A percentile compares a stretch with the other conserved stretches of the same genome.
Conservation (phyloP, 306 rosid species). For the Quercus suber region DNA sequence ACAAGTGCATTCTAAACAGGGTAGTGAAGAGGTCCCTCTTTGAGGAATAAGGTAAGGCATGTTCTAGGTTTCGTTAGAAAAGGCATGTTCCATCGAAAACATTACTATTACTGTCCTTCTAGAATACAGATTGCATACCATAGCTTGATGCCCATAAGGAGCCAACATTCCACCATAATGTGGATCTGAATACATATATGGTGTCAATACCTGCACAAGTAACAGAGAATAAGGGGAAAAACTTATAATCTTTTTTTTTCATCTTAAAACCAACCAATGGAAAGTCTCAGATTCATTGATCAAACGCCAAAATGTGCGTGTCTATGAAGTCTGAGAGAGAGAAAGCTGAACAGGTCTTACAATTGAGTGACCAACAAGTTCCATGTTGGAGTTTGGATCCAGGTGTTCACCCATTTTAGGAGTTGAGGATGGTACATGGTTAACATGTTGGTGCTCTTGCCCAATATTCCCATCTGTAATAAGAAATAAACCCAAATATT, state of each 20-base stretch:
- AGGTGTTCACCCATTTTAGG: conserved; percentile 45
- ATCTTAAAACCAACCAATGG: not conserved
- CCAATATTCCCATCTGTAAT: conserved; percentile 44
- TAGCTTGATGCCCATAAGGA: conserved; percentile 52
- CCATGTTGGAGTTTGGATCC: conserved; percentile 50
- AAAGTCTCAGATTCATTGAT: conserved; percentile 14
- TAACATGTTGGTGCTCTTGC: conserved; percentile 35
- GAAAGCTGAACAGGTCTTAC: conserved; percentile 44
- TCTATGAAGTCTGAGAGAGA: conserved; percentile 2
- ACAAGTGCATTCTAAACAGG: not conserved
- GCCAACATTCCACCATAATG: conserved; percentile 52
- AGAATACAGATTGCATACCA: conserved; percentile 43
- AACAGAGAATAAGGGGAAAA: conserved; percentile 2
- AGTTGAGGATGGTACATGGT: conserved; percentile 31
- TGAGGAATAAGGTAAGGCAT: not conserved
- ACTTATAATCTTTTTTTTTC: conserved; percentile 19
- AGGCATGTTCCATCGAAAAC: not conserved
- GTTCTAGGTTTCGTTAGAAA: not conserved
- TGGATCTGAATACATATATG: conserved; percentile 63
- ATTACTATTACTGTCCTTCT: not conserved
- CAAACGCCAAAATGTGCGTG: not conserved
- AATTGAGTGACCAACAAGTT: conserved; percentile 66
- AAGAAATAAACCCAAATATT: not conserved
- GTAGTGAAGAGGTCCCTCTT: not conserved
- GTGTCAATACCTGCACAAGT: conserved; percentile 60